Conservation (phyloP, 1,284 basidiomycete genomes). For the Boletus smithii region DNA sequence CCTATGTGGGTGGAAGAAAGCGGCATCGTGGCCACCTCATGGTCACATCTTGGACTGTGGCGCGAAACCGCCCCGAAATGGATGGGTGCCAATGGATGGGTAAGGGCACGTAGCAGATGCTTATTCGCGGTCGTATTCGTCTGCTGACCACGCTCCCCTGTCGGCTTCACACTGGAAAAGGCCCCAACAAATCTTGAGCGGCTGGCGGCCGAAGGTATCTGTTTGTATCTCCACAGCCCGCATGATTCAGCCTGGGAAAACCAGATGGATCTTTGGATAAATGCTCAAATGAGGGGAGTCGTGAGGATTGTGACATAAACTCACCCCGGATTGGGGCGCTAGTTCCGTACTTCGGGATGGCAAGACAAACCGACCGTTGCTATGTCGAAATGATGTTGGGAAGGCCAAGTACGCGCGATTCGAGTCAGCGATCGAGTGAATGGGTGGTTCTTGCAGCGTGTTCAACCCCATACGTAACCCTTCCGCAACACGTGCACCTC, state of each 20-base stretch:
- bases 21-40: slow-evolving; percentile 36
- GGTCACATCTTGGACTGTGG: slow-evolving; percentile 34
- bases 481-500: slow-evolving; percentile 25
- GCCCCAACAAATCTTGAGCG: slow-evolving; percentile 12
- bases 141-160: slow-evolving; percentile 18
- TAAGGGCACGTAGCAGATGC: slow-evolving; percentile 28
- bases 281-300: slow-evolving; percentile 11
- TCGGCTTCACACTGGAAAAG: slow-evolving; percentile 22
- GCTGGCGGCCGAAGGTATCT: slow-evolving; percentile 22
- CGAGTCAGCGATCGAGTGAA: slow-evolving; percentile 31
- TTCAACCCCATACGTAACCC: slow-evolving; percentile 23
- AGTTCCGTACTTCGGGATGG: slow-evolving; percentile 10
- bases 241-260: slow-evolving; percentile 24
- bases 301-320: slow-evolving; percentile 24
- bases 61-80: slow-evolving; percentile 29
- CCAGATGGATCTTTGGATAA: slow-evolving; percentile 19
- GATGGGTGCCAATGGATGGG: slow-evolving; percentile 26
- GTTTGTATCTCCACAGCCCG: slow-evolving; percentile 30
- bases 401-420: slow-evolving; percentile 17
- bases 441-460: slow-evolving; percentile 23
- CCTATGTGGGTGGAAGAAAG: slow-evolving; percentile 29
- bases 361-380: slow-evolving; percentile 23
- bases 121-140: slow-evolving; percentile 15
- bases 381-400: slow-evolving; percentile 21
- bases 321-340: slow-evolving; percentile 15